Evolutionary conservation across 306 rosid genomes (phyloP), one percentile per base, ranked within the genome.

Genomic region (Styphnolobium japonicum): DNA sequence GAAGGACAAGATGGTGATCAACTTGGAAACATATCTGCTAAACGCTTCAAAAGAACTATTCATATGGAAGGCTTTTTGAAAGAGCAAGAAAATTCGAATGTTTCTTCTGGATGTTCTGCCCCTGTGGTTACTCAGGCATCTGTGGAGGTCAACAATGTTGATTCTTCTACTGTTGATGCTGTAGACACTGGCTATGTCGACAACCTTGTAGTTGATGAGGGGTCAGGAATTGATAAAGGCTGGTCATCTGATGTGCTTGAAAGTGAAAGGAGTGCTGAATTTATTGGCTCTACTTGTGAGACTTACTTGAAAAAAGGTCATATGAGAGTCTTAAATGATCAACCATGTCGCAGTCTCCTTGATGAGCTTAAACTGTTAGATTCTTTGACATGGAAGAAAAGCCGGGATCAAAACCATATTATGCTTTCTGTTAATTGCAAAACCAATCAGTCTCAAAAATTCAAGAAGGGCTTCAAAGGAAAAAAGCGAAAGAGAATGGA

Each of bases 301-400:
- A 69, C 67, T 52, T 78, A 45, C 81, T 58, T 67, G 80, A 77
- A 76, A 16, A 81, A 84, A 39, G 85, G 53, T 39, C 49, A 80
- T 81, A 53, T 25, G 27, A 67, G 81, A 56, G 75, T 81, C 61
- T 62, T 71, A 48, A 72, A 83, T 52, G 81, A 80, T 76, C 85
- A 87, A 61, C 56, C 92, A 71, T 79, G 90, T 64, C 34, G 74
- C 55, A 82, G 81, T 73, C 89, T 87, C 29, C 90, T 91, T 69
- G 90, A 87, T 58, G 91, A 88, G 63, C 90, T 84, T 78, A 89
- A 89, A 76, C 84, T 85, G 43, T 71, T 89, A 52, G 85, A 91
- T 83, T 87, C 91, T 61, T 84, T 84, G 57, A 82, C 88, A 77
- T 85, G 96, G 90, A 84, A 80, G 84, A 85, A 84, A 58, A 63